Evolutionary conservation across 768 basidiomycete species (phyloP).

Genomic region (Pleurotus eryngii): DNA sequence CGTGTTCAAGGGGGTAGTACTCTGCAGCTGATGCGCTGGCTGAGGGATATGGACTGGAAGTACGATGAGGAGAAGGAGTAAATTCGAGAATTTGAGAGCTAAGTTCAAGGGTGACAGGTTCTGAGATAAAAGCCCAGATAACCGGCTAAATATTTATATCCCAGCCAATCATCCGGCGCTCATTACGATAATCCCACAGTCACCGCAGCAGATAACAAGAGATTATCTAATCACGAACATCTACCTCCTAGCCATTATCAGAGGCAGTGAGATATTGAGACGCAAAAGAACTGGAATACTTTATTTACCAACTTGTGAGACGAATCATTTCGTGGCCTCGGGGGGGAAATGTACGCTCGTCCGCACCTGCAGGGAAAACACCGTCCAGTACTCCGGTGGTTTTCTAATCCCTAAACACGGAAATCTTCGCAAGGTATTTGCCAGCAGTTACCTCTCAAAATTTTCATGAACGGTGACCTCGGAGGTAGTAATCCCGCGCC

Average conservation of each 20-base stretch:
- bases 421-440: neutral
- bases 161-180: slow-evolving; percentile 30
- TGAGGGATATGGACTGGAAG: neutral
- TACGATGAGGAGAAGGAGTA: neutral
- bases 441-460: neutral
- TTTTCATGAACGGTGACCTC: neutral
- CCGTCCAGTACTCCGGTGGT: neutral
- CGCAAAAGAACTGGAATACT: too few relatives aligned
- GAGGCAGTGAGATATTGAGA: too few relatives aligned
- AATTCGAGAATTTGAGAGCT: neutral
- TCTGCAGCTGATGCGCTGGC: too few relatives aligned
- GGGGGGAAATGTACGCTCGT: too few relatives aligned
- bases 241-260: too few relatives aligned
- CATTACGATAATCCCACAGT: slow-evolving; percentile 21
- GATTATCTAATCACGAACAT: neutral
- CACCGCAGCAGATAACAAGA: slow-evolving; percentile 10
- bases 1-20: too few relatives aligned
- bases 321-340: too few relatives aligned
- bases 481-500: neutral
- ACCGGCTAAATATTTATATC: slow-evolving; percentile 9
- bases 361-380: slow-evolving; percentile 1
- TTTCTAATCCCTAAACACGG: neutral
- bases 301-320: too few relatives aligned
- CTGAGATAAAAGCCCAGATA: slow-evolving; percentile 6
- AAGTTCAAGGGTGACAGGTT: neutral